Base-by-base conservation (phyloP, 2,329 filamentous ascomycete genomes). In the Neofusicoccum sp. region DNA sequence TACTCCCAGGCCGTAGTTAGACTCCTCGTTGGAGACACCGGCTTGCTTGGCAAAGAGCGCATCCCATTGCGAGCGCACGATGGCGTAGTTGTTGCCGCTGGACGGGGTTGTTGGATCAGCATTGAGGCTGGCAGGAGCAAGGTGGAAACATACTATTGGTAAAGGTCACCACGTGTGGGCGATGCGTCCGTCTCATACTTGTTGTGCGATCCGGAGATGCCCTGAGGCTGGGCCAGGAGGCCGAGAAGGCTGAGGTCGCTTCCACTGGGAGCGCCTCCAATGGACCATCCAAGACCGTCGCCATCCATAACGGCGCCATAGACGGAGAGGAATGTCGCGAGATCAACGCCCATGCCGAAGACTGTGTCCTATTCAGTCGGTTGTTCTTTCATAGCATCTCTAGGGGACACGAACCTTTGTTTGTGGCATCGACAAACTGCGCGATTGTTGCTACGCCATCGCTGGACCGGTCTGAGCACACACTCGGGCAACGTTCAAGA, bases 231-330 rank as follows among this genome's bases (percentile, higher is more conserved):
- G 8, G 53, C 44, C 8, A 57, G 53, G 16, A 57, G 40, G 40
- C 44, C 40, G 40, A 57, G 53, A 3, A 57, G 34, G 34, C n/a
- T 38, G 34, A 9, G 28, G 9, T 33, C 40, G 5, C 33, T 28
- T 3, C 26, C 24, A 8, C 16, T 11, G 9, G 53, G 53, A 33
- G 53, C 38, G 9, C 53, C 53, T 2, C 53, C 53, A 30, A 57
- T 57, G 30, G 53, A 57, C 53, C 53, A 57, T 7, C 16, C 11
- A 12, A 57, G 38, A 8, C 53, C 53, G 11, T 57, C 40, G 6
- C 53, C 53, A 16, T 57, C 53, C 53, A 57, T 57, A 4, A 57
- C 30, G 7, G 53, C 53, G 28, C 53, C 53, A n/a, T 57, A 57
- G 5, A 57, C 40, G 6, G 53, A 33, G 8, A 57, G 53, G 11